Evolutionary conservation across 805 yeast genomes (phyloP).

Genomic region (Zygosaccharomyces kombuchaensis): DNA sequence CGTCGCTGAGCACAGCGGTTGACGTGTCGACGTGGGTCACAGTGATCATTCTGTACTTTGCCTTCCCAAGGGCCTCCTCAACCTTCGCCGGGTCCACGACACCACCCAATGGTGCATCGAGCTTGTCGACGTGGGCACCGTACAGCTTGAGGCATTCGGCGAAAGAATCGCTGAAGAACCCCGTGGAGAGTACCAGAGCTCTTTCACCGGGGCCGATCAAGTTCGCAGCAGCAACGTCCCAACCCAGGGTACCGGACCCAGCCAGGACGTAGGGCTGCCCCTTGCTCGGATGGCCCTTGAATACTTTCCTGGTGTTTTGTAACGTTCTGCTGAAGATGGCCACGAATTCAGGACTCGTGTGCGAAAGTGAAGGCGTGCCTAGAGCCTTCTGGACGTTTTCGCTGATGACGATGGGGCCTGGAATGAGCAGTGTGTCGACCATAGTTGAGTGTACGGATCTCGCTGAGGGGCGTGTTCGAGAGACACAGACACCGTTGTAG

Average conservation of each 20-base stretch:
- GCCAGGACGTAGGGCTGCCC: slow-evolving; percentile 73
- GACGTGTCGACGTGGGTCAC: slow-evolving; percentile 96
- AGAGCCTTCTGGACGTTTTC: slow-evolving; percentile 74
- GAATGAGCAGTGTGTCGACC: slow-evolving; percentile 50
- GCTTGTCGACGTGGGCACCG: slow-evolving; percentile 68
- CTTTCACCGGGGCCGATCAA: slow-evolving; percentile 61
- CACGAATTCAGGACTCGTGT: slow-evolving; percentile 81
- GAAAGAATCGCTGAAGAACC: slow-evolving; percentile 81
- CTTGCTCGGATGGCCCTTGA: slow-evolving; percentile 59
- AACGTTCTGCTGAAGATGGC: slow-evolving; percentile 66
- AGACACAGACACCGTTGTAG: no score
- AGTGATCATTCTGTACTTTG: slow-evolving; percentile 64
- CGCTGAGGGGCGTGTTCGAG: no score
- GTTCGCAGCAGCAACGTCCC: slow-evolving; percentile 87
- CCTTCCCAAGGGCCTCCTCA: slow-evolving; percentile 48
- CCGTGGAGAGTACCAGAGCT: slow-evolving; percentile 81
- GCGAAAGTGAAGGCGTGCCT: slow-evolving; percentile 83
- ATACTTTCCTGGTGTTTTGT: slow-evolving; percentile 63
- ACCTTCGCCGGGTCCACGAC: slow-evolving; percentile 54
- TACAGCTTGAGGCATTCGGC: slow-evolving; percentile 70
- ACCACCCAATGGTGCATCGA: slow-evolving; percentile 72
- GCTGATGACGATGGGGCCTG: slow-evolving; percentile 85
- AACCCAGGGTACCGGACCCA: slow-evolving; percentile 93
- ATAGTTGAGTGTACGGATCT: background rate
- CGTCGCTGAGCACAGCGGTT: slow-evolving; percentile 82